Conservation (phyloP, 2,329 filamentous ascomycete species). For the Nemania serpens region DNA sequence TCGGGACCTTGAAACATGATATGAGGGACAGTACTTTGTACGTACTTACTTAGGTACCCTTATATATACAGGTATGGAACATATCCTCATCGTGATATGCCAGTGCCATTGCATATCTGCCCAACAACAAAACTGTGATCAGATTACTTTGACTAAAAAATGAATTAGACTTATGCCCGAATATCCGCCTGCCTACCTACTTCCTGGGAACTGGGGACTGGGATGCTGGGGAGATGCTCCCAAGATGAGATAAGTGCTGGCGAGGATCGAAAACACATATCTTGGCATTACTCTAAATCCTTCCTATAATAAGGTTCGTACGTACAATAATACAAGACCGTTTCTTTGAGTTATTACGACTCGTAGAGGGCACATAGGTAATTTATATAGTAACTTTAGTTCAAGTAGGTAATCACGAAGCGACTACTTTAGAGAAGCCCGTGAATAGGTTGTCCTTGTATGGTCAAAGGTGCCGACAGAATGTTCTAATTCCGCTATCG, state of each 20-base stretch:
- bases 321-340: too few species aligned
- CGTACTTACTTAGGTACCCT: too few species aligned
- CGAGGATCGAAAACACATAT: conserved; percentile 1
- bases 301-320: not conserved
- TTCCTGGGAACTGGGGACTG: not conserved
- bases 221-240: not conserved
- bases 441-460: not conserved
- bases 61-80: too few species aligned
- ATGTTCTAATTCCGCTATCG: conserved; percentile 1
- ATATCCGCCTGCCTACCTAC: not conserved
- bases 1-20: too few species aligned
- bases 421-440: not conserved
- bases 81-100: too few species aligned
- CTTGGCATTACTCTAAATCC: conserved; percentile 12
- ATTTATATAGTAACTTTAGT: not conserved
- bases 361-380: not conserved
- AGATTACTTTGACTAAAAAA: too few species aligned
- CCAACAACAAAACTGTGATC: too few species aligned
- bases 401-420: not conserved
- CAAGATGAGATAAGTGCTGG: conserved; percentile 14
- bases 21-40: too few species aligned
- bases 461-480: not conserved
- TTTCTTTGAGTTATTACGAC: too few species aligned
- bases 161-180: too few species aligned
- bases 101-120: too few species aligned